Percentiles rank a stretch among this genome's conserved stretches.
phyloP scores from a whole-genome alignment of 179 eudicot genomes.

The Silene coronaria region DNA sequence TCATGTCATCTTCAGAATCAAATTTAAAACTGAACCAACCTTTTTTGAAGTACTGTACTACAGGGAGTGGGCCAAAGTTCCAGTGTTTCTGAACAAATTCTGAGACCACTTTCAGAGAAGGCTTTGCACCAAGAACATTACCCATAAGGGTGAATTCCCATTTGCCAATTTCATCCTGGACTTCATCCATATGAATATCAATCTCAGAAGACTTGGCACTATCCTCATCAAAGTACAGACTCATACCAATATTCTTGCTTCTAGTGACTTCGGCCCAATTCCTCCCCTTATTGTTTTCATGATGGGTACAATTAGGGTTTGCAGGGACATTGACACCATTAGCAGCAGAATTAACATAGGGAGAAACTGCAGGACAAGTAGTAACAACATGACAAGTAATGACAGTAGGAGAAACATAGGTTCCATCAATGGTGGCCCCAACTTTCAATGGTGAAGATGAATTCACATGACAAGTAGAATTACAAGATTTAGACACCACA shows the following conservation, averaged over 20 bases:
- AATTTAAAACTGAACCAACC: background rate
- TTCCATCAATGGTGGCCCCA: no score
- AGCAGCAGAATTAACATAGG: no score
- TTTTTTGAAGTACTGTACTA: background rate
- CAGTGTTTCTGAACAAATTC: background rate
- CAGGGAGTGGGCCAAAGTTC: background rate
- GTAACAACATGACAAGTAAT: no score
- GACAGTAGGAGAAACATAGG: no score
- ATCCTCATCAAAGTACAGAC: background rate
- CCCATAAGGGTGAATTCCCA: background rate
- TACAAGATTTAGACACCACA: no score
- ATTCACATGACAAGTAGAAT: no score
- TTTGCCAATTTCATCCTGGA: background rate
- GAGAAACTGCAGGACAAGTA: no score
- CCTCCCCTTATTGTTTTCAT: no score
- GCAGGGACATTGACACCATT: no score
- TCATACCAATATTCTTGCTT: background rate
- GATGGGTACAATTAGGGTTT: no score
- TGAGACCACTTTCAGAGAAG: background rate
- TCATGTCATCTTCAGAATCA: background rate
- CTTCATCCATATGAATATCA: background rate
- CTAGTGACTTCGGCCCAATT: background rate
- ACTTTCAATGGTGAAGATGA: no score
- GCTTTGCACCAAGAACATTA: background rate
- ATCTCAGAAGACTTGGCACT: background rate